Conservation (phyloP, 2,329 filamentous ascomycete species). For the Cordyceps farinosa region DNA sequence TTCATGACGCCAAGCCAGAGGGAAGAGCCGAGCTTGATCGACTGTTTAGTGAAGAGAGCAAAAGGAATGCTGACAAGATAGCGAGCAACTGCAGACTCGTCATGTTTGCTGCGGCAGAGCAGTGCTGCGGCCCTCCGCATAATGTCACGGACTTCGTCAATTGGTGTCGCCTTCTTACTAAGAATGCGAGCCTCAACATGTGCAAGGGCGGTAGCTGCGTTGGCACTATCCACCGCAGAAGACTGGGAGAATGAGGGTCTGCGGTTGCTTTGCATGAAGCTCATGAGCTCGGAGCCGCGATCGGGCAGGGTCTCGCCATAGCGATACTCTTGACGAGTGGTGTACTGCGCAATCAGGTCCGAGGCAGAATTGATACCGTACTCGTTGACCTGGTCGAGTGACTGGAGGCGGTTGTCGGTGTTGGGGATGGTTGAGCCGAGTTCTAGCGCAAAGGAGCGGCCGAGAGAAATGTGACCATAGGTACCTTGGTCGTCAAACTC, state of each 20-base stretch:
- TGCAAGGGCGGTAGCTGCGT: constrained; percentile 62
- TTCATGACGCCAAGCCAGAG: constrained; percentile 97
- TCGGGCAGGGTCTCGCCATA: constrained; percentile 74
- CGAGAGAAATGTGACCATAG: constrained; percentile 88
- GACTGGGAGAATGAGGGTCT: constrained; percentile 50
- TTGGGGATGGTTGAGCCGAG: constrained; percentile 83
- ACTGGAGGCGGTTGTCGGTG: constrained; percentile 80
- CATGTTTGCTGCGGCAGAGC: constrained; percentile 71
- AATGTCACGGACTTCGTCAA: constrained; percentile 74
- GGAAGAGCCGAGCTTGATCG: constrained; percentile 91
- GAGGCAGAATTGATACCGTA: constrained; percentile 85
- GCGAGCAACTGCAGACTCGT: constrained; percentile 76
- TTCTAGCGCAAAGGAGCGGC: constrained; percentile 89
- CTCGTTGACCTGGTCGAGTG: constrained; percentile 71
- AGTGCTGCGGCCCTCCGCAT: constrained; percentile 81
- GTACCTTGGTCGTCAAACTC: constrained; percentile 88
- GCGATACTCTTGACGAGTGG: constrained; percentile 91
- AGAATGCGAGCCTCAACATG: constrained; percentile 70
- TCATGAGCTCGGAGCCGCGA: constrained; percentile 63
- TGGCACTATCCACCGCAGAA: constrained; percentile 52
- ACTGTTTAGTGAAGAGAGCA: constrained; percentile 86
- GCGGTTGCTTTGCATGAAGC: constrained; percentile 54
- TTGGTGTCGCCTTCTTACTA: constrained; percentile 64
- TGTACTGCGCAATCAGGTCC: constrained; percentile 96
- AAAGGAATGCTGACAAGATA: constrained; percentile 93